Conservation (phyloP, 2,329 filamentous ascomycete genomes). For the Penicillium sp. region DNA sequence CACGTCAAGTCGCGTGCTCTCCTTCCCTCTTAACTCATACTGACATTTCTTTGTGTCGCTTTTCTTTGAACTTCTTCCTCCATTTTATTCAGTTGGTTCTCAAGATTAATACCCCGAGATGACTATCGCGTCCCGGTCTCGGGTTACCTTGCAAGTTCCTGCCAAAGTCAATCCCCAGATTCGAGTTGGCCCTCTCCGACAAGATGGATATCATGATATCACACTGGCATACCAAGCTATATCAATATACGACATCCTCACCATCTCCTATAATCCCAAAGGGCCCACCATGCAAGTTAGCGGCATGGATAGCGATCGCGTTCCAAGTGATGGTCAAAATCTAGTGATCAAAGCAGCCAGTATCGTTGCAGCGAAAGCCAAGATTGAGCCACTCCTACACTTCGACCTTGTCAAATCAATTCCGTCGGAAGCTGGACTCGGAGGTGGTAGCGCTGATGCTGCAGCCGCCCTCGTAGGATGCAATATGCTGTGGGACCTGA, state of each 20-base stretch:
- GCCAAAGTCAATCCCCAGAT: constrained; percentile 15
- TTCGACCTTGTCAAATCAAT: constrained; percentile 11
- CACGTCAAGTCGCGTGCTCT: constrained; percentile 4
- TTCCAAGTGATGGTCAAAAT: constrained; percentile 4
- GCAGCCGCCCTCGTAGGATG: constrained; percentile 11
- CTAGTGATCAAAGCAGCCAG: constrained; percentile 11
- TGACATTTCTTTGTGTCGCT: not conserved
- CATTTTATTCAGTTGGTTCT: no score
- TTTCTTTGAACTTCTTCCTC: not conserved
- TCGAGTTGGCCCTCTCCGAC: constrained; percentile 8
- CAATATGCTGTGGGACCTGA: constrained; percentile 7
- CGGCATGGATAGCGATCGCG: constrained; percentile 11
- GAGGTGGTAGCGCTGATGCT: constrained; percentile 13
- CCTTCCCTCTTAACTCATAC: not conserved
- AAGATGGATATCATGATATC: constrained; percentile 16
- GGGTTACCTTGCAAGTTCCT: constrained; percentile 9
- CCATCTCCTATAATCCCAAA: not conserved
- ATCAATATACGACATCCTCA: constrained; percentile 9
- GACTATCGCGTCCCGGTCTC: not conserved
- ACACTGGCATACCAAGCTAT: constrained; percentile 13
- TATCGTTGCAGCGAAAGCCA: not conserved
- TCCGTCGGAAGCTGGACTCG: constrained; percentile 10
- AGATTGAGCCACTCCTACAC: constrained; percentile 1
- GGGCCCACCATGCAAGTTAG: constrained; percentile 6
- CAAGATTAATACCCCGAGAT: no score